Evolutionary conservation across 257 asterid genomes (phyloP), one percentile per base, ranked within the genome.

Genomic region (Nicotiana obtusifolia): DNA sequence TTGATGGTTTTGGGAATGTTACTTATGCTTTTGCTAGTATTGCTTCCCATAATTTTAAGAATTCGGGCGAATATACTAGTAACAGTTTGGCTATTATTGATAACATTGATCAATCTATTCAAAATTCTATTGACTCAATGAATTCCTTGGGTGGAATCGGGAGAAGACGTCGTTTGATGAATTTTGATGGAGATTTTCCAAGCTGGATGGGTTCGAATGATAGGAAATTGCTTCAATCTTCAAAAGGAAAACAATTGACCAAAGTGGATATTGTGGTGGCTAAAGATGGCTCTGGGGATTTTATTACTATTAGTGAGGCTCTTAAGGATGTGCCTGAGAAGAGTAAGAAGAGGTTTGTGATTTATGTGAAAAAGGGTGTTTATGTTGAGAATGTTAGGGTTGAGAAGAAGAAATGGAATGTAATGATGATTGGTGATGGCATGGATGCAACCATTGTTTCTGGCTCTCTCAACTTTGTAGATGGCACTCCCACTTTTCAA

Each of bases 381-480:
- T 84, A 84, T 54, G 19, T 24, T 1, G 86, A 84, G 47, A 59
- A 69, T 35, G 84, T 84, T 14, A 81, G 52, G 20, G 49, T 84
- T 62, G 84, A 61, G 20, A 64, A 80, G 76, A 64, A 8, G 4
- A 80, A 84, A 2, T 80, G 81, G 81, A 84, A 84, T 64, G 64
- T 84, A 5, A 24, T 80, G 86, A 73, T 84, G 41, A 16, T 84
- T 41, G 86, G 86, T 17, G 86, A 84, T 64, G 86, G 86, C 5
- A 84, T 80, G 86, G 78, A 80, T 69, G 81, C 84, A 7, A 84
- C 86, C 3, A 35, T 80, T 71, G 78, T 84, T 15, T 54, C 84
- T n/a, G 82, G 84, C 13, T 61, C 60, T 44, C 67, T 69, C 8
- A 84, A 81, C 73, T 59, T 68, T 53, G 2, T 80, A 3, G 86